Conservation (phyloP, 768 basidiomycete species). For the Xanthoconium purpureum region DNA sequence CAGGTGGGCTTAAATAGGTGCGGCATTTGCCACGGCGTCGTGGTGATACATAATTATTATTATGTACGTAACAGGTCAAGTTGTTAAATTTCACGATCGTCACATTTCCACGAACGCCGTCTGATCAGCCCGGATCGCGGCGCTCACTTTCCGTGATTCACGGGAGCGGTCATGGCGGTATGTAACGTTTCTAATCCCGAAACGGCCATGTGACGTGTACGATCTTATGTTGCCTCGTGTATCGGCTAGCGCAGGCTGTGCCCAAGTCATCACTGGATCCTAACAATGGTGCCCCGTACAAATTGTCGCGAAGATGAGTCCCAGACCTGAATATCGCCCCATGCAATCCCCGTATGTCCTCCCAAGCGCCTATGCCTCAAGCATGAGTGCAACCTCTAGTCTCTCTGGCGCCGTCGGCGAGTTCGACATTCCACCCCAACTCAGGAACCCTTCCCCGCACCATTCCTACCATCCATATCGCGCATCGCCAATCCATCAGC, state of each 20-base stretch:
- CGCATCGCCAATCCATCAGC: slow-evolving; percentile 21
- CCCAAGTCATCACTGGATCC: slow-evolving; percentile 27
- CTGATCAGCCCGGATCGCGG: slow-evolving; percentile 26
- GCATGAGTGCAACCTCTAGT: slow-evolving; percentile 44
- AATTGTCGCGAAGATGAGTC: slow-evolving; percentile 30
- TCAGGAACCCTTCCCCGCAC: slow-evolving; percentile 28
- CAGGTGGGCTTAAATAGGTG: slow-evolving; percentile 13
- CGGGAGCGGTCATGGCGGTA: slow-evolving; percentile 16
- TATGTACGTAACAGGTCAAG: slow-evolving; percentile 21
- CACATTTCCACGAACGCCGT: slow-evolving; percentile 22
- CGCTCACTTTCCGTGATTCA: slow-evolving; percentile 24
- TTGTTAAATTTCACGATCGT: slow-evolving; percentile 17
- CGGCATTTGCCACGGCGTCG: slow-evolving; percentile 9
- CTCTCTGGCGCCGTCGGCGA: slow-evolving; percentile 67
- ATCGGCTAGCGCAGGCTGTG: slow-evolving; percentile 30
- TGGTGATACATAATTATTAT: slow-evolving; percentile 11
- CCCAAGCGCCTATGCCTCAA: slow-evolving; percentile 39
- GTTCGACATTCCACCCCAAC: slow-evolving; percentile 37
- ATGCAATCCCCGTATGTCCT: slow-evolving; percentile 31
- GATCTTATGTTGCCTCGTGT: slow-evolving; percentile 29
- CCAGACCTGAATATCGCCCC: slow-evolving; percentile 36
- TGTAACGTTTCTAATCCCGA: slow-evolving; percentile 30
- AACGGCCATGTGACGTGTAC: slow-evolving; percentile 31
- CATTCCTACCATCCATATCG: slow-evolving; percentile 29
- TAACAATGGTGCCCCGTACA: slow-evolving; percentile 27